Conservation (phyloP, 2,329 filamentous ascomycete species). For the Colletotrichum truncatum region DNA sequence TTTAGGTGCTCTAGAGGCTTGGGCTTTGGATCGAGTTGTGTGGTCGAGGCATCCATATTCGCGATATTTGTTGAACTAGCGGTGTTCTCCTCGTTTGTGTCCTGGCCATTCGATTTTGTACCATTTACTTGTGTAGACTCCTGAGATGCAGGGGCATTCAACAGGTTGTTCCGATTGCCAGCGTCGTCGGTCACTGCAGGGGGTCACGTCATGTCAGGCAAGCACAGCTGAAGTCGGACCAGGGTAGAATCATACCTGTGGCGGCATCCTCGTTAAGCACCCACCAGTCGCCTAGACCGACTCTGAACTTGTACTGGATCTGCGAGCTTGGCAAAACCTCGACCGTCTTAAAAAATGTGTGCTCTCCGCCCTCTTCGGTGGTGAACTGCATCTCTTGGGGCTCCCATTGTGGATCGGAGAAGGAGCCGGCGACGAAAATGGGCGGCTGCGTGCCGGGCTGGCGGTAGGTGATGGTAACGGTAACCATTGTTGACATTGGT, state of each 20-base stretch:
- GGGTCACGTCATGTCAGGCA: constrained; percentile 9
- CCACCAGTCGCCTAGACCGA: constrained; percentile 76
- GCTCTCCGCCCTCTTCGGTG: constrained; percentile 59
- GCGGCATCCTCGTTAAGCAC: constrained; percentile 70
- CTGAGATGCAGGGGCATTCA: constrained; percentile 39
- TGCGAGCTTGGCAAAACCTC: constrained; percentile 63
- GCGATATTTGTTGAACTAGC: not conserved
- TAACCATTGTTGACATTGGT: constrained; percentile 35
- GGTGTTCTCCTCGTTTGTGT: not conserved
- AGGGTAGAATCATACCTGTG: constrained; percentile 56
- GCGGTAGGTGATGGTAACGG: constrained; percentile 68
- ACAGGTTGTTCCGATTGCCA: constrained; percentile 59
- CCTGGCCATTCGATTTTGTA: not conserved
- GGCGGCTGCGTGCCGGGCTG: constrained; percentile 70
- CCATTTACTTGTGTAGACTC: constrained; percentile 8
- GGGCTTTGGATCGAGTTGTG: constrained; percentile 35
- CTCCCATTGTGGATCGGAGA: constrained; percentile 74
- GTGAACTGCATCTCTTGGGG: constrained; percentile 71
- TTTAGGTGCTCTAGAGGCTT: constrained; percentile 10
- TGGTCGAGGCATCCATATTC: constrained; percentile 7
- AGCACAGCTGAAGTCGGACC: not conserved
- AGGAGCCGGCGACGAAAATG: constrained; percentile 75
- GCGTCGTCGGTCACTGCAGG: constrained; percentile 48
- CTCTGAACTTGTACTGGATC: constrained; percentile 80
- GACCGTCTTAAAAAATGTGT: constrained; percentile 67